Evolutionary conservation across 345 rosid species (phyloP).

Genomic region (Pistacia integerrima): DNA sequence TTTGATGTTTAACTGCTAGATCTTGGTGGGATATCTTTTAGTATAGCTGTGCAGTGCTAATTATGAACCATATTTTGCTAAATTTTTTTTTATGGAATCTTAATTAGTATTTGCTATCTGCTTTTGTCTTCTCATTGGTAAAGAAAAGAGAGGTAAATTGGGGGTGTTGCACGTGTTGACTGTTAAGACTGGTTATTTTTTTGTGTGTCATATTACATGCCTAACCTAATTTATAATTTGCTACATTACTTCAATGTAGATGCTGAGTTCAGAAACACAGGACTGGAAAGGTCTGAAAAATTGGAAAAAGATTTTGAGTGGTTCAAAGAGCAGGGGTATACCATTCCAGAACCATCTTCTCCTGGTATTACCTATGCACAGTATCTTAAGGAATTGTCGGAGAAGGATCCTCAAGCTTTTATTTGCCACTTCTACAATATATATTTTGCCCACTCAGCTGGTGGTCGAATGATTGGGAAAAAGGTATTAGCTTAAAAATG

Average conservation of each 20-base stretch:
- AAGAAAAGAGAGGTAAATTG: no score
- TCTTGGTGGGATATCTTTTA: neutral
- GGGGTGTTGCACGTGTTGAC: no score
- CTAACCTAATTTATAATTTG: neutral
- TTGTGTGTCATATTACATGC: neutral
- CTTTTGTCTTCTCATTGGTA: neutral
- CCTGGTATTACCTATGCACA: constrained; percentile 68
- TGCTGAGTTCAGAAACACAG: constrained; percentile 80
- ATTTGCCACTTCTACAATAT: constrained; percentile 96
- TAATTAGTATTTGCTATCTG: neutral
- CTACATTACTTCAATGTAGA: constrained; percentile 40
- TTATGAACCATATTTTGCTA: neutral
- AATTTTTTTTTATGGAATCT: neutral
- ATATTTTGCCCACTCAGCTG: constrained; percentile 93
- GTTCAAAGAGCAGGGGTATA: constrained; percentile 87
- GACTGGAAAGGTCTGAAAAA: constrained; percentile 76
- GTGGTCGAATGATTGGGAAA: constrained; percentile 96
- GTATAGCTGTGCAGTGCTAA: neutral
- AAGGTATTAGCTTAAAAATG: constrained; percentile 48
- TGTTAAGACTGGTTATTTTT: neutral
- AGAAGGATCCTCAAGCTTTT: constrained; percentile 92
- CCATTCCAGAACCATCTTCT: constrained; percentile 79
- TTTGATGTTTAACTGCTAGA: neutral
- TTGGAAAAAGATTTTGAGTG: constrained; percentile 79
- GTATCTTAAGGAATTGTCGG: constrained; percentile 64